Base-by-base conservation (phyloP, 2,329 filamentous ascomycete species). In the Lecanoromycetidae sp. region DNA sequence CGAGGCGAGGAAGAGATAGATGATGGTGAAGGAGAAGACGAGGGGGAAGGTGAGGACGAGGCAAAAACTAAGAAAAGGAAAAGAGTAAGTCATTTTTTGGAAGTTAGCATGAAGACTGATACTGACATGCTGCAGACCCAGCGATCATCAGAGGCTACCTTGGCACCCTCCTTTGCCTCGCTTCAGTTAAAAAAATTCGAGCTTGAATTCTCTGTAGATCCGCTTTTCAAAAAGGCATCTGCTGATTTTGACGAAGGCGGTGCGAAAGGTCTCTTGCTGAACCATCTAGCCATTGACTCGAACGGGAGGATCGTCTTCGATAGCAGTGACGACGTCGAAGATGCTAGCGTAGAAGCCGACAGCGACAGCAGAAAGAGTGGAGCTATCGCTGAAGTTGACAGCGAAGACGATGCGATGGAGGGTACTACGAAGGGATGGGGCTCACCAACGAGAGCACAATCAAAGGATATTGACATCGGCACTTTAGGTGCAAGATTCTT, bases 201-300 rank as follows among this genome's bases (percentile, higher is more conserved):
- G 57, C 75, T 96, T 36, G 91, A 98, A 60, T 95, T 98, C 55
- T 81, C 88, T 0, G 90, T 98, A 4, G 91, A 98, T 60, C 91
- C 91, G 2, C 68, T 98, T n/a, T 98, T 98, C 75, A 98, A 98
- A 61, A 98, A 98, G 61, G 90, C 90, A 0, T 94, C 90, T 5
- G 91, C 91, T 35, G 91, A 98, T 67, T 98, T 98, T 55, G 91
- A 98, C 61, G 91, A 98, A 67, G 91, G 91, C 17, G 91, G 91
- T 48, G 91, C 91, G 48, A 98, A 96, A 65, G 91, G 91, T 17
- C 72, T 98, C 34, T 72, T 98, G 17, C 74, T 98, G 26, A 98
- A 98, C 60, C 90, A 98, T 64, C 72, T 98, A n/a, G 86, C 90
- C 60, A 95, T 98, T 54, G 91, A 98, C 63, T 77, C 79, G 2